Percentiles rank a stretch among this genome's conserved stretches.
phyloP scores from a whole-genome alignment of 1,284 basidiomycete species.

The Mycocalia duriaeana region DNA sequence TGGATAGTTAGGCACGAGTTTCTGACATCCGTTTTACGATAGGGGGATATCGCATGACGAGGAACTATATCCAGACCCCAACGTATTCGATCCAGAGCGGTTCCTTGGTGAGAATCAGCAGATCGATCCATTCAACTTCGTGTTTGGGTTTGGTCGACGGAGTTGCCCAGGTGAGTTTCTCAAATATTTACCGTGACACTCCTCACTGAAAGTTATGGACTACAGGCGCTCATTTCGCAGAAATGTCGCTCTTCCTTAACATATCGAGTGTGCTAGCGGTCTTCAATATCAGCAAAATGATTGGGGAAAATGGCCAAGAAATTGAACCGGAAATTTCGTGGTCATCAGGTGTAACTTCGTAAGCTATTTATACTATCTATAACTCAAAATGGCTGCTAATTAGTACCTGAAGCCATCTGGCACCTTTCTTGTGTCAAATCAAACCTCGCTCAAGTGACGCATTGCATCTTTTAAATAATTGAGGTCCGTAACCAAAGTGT shows the following conservation, averaged over 20 bases:
- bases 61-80: background rate
- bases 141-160: slow-evolving; percentile 1
- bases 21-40: background rate
- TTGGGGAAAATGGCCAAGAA: background rate
- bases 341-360: background rate
- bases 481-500: too few relatives aligned
- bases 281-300: background rate
- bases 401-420: too few relatives aligned
- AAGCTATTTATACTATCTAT: background rate
- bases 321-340: background rate
- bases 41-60: background rate
- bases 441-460: too few relatives aligned
- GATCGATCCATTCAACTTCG: background rate
- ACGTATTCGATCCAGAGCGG: background rate
- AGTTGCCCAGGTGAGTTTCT: background rate
- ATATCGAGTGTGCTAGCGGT: background rate
- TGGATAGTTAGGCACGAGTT: background rate
- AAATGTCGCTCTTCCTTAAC: background rate
- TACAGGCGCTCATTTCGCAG: background rate
- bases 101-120: background rate
- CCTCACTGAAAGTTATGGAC: background rate
- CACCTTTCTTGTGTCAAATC: too few relatives aligned
- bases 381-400: too few relatives aligned
- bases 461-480: too few relatives aligned
- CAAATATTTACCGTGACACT: background rate